Percentiles rank a stretch among this genome's conserved stretches.
phyloP scores from a whole-genome alignment of 2,329 filamentous ascomycete genomes.

The Penicillium hesseltinei region DNA sequence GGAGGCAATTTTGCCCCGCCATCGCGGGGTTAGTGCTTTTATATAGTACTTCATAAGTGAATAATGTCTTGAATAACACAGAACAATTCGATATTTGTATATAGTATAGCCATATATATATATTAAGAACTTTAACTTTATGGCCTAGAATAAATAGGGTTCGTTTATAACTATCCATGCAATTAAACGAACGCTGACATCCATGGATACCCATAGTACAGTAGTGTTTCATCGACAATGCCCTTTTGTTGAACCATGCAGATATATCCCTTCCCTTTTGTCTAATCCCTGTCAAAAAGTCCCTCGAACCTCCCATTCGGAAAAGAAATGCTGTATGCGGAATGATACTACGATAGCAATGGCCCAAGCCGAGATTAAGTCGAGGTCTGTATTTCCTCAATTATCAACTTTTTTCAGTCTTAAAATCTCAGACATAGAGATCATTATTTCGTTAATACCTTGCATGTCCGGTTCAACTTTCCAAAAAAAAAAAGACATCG shows the following conservation, averaged over 20 bases:
- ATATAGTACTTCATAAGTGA: background rate
- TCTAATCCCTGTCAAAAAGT: background rate
- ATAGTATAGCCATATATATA: background rate
- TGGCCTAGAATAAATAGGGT: too few relatives aligned
- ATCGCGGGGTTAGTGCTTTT: background rate
- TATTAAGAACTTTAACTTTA: too few relatives aligned
- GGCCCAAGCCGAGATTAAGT: background rate
- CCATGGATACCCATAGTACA: background rate
- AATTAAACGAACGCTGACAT: background rate
- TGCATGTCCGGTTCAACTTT: background rate
- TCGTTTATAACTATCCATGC: background rate
- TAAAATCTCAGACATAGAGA: background rate
- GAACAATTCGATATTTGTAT: background rate
- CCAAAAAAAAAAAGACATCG: too few relatives aligned
- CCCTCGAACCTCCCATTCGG: background rate
- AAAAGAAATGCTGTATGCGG: background rate
- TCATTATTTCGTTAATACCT: background rate
- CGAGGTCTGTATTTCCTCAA: background rate
- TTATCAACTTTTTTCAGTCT: background rate
- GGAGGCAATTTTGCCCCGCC: background rate
- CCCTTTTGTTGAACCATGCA: background rate
- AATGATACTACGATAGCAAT: background rate
- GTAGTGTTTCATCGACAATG: background rate
- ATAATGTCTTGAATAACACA: background rate
- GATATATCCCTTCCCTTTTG: background rate